Evolutionary conservation across 2,329 filamentous ascomycete species (phyloP).

Genomic region (Raffaelea deltoideospora): DNA sequence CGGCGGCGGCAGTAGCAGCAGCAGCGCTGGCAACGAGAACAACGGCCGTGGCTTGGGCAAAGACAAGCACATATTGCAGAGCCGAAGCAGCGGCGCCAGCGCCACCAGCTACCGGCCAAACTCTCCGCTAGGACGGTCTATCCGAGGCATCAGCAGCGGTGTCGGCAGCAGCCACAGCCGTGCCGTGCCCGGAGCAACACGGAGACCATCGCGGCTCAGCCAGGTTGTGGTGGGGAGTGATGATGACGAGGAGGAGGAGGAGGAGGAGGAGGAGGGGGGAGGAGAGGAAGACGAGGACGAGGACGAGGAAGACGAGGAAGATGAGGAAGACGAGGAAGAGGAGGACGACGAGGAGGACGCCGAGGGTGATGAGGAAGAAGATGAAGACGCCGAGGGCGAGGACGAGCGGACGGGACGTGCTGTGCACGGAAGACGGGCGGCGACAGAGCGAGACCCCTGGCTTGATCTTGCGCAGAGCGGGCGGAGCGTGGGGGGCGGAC

Average conservation of each 20-base stretch:
- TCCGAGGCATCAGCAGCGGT: constrained; percentile 15
- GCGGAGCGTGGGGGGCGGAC: too few species aligned
- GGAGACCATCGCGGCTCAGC: constrained; percentile 37
- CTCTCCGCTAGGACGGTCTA: constrained; percentile 32
- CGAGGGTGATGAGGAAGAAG: constrained; percentile 21
- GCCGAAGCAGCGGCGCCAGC: neutral
- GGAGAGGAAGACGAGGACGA: constrained; percentile 26
- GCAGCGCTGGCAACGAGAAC: constrained; percentile 14
- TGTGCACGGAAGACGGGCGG: too few species aligned
- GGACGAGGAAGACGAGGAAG: constrained; percentile 13
- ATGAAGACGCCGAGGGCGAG: constrained; percentile 14
- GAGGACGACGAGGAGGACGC: constrained; percentile 21
- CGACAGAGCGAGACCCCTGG: too few species aligned
- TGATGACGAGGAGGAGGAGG: constrained; percentile 21
- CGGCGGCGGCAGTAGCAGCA: constrained; percentile 1
- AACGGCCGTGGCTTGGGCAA: too few species aligned
- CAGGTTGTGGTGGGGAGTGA: constrained; percentile 23
- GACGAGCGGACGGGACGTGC: constrained; percentile 3
- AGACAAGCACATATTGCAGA: too few species aligned
- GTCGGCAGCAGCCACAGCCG: neutral
- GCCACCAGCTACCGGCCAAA: constrained; percentile 15
- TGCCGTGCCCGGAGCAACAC: constrained; percentile 1
- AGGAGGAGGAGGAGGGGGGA: constrained; percentile 23
- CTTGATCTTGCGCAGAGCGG: too few species aligned
- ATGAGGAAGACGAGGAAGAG: constrained; percentile 17